A percentile compares a stretch with the other conserved stretches of the same genome.
phyloP scores from a whole-genome alignment of 371 early-diverging fungal species.

The Scutellospora calospora region DNA sequence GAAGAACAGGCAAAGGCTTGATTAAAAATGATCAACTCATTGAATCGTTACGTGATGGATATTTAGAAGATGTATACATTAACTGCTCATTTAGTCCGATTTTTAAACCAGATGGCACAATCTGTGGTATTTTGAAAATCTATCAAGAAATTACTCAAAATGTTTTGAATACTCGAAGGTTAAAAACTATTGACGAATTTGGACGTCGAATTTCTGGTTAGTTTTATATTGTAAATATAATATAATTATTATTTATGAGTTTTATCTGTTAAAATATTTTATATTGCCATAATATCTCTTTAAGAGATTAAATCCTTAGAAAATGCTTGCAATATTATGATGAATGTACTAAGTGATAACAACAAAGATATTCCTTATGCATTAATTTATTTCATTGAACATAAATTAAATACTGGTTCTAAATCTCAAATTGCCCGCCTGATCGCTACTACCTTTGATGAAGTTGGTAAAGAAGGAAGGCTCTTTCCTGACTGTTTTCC shows the following conservation, averaged over 20 bases:
- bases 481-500: too few relatives aligned
- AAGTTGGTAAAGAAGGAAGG: too few relatives aligned
- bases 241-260: too few relatives aligned
- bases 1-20: constrained; percentile 4
- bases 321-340: constrained; percentile 13
- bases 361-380: too few relatives aligned
- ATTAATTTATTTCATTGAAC: too few relatives aligned
- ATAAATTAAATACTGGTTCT: too few relatives aligned
- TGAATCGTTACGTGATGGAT: neutral
- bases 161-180: constrained; percentile 1
- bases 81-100: constrained; percentile 33
- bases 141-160: constrained; percentile 23
- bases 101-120: constrained; percentile 2
- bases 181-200: constrained; percentile 1
- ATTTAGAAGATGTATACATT: constrained; percentile 26
- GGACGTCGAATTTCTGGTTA: neutral
- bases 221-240: too few relatives aligned
- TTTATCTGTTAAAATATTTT: neutral
- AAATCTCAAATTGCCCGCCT: too few relatives aligned
- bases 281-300: too few relatives aligned
- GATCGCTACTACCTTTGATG: too few relatives aligned
- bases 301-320: constrained; percentile 22
- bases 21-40: neutral
- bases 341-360: constrained; percentile 36
- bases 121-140: constrained; percentile 8